Conservation (phyloP, 371 early-diverging fungal species). For the Sporodiniella umbellata region DNA sequence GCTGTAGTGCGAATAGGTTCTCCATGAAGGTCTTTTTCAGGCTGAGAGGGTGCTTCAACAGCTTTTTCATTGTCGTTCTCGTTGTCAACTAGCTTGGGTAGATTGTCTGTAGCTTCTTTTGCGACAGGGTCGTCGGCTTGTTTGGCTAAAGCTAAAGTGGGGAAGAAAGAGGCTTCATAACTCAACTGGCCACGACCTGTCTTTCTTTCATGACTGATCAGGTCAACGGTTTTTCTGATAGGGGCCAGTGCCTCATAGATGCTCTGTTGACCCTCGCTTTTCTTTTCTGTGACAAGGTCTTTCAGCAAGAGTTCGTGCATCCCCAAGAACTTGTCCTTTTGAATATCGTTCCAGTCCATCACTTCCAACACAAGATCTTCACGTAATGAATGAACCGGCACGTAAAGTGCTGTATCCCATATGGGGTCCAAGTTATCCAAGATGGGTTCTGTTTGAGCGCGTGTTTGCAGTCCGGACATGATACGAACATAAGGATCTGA, state of each 20-base stretch:
- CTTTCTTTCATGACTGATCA: conserved; percentile 53
- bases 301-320: conserved; percentile 31
- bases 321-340: conserved; percentile 63
- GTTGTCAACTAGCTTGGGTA: conserved; percentile 1
- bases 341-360: conserved; percentile 64
- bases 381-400: conserved; percentile 59
- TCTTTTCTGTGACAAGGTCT: conserved; percentile 18
- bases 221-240: conserved; percentile 50
- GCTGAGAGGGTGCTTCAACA: background rate
- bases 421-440: conserved; percentile 69
- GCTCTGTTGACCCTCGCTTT: conserved; percentile 16
- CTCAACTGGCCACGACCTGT: conserved; percentile 54
- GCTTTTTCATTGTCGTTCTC: conserved; percentile 3
- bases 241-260: conserved; percentile 27
- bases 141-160: conserved; percentile 56
- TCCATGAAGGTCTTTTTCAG: conserved; percentile 26
- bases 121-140: conserved; percentile 26
- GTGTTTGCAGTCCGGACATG: conserved; percentile 50
- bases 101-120: too few species aligned
- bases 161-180: conserved; percentile 62
- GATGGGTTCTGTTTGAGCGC: conserved; percentile 61
- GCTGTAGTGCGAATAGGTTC: conserved; percentile 21
- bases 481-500: conserved; percentile 79
- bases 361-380: conserved; percentile 67
- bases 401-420: conserved; percentile 74